Percentiles rank a stretch among this genome's conserved stretches.
Evolutionary conservation across 2,329 filamentous ascomycete species (phyloP).

Genomic region (Sclerotinia sclerotiorum): DNA sequence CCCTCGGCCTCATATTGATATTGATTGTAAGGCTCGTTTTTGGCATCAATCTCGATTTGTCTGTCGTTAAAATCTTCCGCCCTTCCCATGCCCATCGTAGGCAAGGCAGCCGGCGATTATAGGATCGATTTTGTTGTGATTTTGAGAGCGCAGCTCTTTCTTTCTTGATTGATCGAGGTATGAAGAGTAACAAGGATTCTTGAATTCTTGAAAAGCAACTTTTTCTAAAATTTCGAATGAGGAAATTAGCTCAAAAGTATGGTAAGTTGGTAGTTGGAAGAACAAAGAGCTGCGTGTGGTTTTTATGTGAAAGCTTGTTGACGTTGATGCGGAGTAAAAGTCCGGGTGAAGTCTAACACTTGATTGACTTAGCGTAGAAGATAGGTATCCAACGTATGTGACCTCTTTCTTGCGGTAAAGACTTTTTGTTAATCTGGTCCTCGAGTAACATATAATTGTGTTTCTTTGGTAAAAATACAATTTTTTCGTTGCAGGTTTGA

Average conservation of each 20-base stretch:
- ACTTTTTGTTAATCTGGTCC: neutral
- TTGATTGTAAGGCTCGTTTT: constrained; percentile 60
- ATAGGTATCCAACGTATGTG: neutral
- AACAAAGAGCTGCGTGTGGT: constrained; percentile 17
- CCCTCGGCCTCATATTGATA: constrained; percentile 90
- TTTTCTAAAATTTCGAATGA: constrained; percentile 10
- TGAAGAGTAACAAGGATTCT: neutral
- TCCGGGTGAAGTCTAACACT: constrained; percentile 11
- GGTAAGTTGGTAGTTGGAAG: neutral
- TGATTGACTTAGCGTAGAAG: constrained; percentile 19
- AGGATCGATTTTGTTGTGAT: constrained; percentile 26
- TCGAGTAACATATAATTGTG: neutral
- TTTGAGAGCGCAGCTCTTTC: constrained; percentile 28
- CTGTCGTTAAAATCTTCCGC: constrained; percentile 67
- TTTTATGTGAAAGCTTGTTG: neutral
- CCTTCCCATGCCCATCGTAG: constrained; percentile 62
- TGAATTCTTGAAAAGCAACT: neutral
- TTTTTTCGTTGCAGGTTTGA: neutral
- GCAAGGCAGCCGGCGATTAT: constrained; percentile 46
- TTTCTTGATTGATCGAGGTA: neutral
- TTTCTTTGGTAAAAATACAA: neutral
- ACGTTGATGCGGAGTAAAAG: constrained; percentile 10
- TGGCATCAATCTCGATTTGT: constrained; percentile 60
- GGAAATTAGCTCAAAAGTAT: constrained; percentile 18
- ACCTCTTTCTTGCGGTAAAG: neutral